phyloP scores from a whole-genome alignment of 768 basidiomycete genomes.

The Suillus tomentosus region DNA sequence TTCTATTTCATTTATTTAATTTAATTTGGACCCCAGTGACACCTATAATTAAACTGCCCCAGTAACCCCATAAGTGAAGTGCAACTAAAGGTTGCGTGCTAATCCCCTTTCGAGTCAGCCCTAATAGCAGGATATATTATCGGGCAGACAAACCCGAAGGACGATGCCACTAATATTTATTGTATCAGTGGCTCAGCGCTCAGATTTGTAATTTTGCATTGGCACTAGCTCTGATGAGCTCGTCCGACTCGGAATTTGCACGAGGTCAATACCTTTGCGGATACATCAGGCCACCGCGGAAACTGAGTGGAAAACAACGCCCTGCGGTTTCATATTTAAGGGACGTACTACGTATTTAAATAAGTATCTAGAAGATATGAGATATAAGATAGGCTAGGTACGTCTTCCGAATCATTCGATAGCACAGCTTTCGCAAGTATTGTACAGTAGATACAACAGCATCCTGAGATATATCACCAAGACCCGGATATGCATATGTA shows the following conservation, averaged over 20 bases:
- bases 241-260: neutral
- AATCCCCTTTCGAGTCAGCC: too few relatives aligned
- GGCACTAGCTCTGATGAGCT: neutral
- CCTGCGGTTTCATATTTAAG: neutral
- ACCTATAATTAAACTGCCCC: too few relatives aligned
- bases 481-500: neutral
- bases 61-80: too few relatives aligned
- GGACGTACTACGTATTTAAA: neutral
- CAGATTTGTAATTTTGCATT: too few relatives aligned
- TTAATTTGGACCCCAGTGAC: too few relatives aligned
- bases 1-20: too few relatives aligned
- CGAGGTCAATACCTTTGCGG: neutral
- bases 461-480: slow-evolving; percentile 4
- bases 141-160: too few relatives aligned
- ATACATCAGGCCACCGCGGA: neutral
- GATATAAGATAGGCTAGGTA: neutral
- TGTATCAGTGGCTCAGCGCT: too few relatives aligned
- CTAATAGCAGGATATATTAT: too few relatives aligned
- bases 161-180: too few relatives aligned
- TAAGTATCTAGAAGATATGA: neutral
- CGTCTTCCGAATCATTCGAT: neutral
- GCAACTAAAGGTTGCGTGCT: too few relatives aligned
- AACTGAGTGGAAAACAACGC: neutral
- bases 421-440: neutral
- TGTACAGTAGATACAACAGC: slow-evolving; percentile 5